phyloP scores from a whole-genome alignment of 2,329 filamentous ascomycete species.

The Rachicladosporium sp. region DNA sequence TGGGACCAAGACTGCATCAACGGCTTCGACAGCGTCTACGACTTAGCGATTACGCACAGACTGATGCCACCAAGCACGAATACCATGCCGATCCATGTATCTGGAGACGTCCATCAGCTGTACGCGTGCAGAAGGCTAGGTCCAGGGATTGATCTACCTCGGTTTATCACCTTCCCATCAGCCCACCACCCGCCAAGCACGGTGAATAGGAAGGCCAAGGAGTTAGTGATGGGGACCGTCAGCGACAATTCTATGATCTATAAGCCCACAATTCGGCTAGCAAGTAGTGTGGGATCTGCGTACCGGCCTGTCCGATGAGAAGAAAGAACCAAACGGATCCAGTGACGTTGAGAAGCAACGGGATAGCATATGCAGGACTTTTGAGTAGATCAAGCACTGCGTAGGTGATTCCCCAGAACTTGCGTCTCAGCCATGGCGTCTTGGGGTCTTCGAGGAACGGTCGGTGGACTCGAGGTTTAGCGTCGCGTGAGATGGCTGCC shows the following conservation, averaged over 20 bases:
- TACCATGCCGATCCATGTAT: constrained; percentile 72
- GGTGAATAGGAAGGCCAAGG: constrained; percentile 84
- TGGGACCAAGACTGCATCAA: not conserved
- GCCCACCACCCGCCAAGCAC: constrained; percentile 92
- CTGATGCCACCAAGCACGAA: constrained; percentile 70
- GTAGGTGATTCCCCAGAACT: constrained; percentile 54
- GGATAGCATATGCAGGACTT: constrained; percentile 74
- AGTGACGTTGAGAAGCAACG: constrained; percentile 75
- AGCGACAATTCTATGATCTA: constrained; percentile 62
- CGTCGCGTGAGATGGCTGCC: constrained; percentile 52
- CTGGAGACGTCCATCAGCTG: constrained; percentile 30
- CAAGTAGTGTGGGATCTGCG: constrained; percentile 18
- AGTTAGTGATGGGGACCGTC: constrained; percentile 91
- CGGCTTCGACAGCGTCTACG: not conserved
- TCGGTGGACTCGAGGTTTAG: constrained; percentile 36
- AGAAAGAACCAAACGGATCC: constrained; percentile 96
- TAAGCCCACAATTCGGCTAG: not conserved
- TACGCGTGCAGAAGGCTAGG: not conserved
- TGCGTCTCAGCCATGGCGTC: constrained; percentile 45
- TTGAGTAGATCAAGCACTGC: constrained; percentile 65
- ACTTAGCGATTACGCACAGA: constrained; percentile 58
- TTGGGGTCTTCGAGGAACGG: constrained; percentile 31
- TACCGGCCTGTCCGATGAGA: constrained; percentile 82
- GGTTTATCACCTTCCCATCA: constrained; percentile 77
- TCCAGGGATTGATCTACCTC: constrained; percentile 41